Percentiles rank a stretch among this genome's conserved stretches.
Evolutionary conservation across 768 basidiomycete genomes (phyloP).

Genomic region (Kwoniella newhampshirensis): DNA sequence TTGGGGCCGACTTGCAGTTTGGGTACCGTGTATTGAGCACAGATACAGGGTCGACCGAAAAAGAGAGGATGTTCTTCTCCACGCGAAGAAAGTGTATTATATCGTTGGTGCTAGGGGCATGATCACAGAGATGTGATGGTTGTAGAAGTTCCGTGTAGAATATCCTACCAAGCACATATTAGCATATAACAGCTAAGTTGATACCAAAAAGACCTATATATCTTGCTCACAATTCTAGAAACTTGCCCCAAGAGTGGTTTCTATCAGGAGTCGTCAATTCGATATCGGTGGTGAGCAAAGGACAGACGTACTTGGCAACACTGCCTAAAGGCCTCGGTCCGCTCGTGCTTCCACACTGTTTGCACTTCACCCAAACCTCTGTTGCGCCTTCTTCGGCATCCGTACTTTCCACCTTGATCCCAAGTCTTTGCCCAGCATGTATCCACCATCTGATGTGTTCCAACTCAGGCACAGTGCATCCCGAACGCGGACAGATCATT

Average conservation of each 20-base stretch:
- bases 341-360: constrained; percentile 18
- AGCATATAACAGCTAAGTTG: not conserved
- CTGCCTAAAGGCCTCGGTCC: constrained; percentile 3
- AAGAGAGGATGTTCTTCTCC: constrained; percentile 1
- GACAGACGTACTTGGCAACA: constrained; percentile 7
- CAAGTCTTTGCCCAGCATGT: constrained; percentile 28
- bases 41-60: constrained; percentile 10
- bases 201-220: not conserved
- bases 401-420: constrained; percentile 6
- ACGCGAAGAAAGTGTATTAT: constrained; percentile 6
- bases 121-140: constrained; percentile 22
- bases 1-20: constrained; percentile 48
- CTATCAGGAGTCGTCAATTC: constrained; percentile 3
- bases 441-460: constrained; percentile 34
- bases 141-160: constrained; percentile 26
- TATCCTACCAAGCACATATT: constrained; percentile 8
- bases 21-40: constrained; percentile 39
- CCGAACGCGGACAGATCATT: constrained; percentile 18
- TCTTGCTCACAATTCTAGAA: constrained; percentile 36
- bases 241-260: constrained; percentile 36
- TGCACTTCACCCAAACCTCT: constrained; percentile 33
- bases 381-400: not conserved
- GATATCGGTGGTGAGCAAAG: not conserved
- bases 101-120: constrained; percentile 1
- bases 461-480: constrained; percentile 17